Evolutionary conservation across 2,329 filamentous ascomycete species (phyloP).

Genomic region (Aspergillus nomiae): DNA sequence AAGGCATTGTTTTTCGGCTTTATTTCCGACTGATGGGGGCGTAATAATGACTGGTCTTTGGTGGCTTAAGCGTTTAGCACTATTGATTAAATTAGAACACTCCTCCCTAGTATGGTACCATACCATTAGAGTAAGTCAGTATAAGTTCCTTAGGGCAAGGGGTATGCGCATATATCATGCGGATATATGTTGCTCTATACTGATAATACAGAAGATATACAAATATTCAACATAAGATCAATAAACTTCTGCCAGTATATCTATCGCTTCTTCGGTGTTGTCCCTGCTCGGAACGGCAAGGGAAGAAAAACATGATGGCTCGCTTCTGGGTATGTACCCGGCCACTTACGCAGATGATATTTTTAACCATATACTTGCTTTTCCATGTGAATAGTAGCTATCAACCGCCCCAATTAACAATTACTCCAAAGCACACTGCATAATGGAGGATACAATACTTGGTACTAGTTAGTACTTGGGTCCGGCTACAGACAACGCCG

Average conservation of each 20-base stretch:
- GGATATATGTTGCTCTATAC: neutral
- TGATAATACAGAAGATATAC: neutral
- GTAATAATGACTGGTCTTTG: neutral
- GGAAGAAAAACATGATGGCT: neutral
- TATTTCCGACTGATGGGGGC: constrained; percentile 2
- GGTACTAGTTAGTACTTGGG: constrained; percentile 1
- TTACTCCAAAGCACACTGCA: neutral
- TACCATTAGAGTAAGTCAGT: neutral
- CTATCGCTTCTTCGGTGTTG: neutral
- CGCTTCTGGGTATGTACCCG: neutral
- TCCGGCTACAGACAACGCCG: neutral
- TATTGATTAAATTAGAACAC: too few relatives aligned
- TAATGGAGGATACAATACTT: neutral
- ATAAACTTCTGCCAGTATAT: neutral
- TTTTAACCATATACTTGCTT: neutral
- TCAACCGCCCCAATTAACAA: neutral
- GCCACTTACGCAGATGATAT: neutral
- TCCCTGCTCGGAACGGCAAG: neutral
- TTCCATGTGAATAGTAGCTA: neutral
- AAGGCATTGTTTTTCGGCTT: neutral
- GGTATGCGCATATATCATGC: neutral
- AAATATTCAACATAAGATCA: neutral
- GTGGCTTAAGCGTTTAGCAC: neutral
- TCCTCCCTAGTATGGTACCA: neutral
- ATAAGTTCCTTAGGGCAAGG: neutral